phyloP scores from a whole-genome alignment of 176 grass and related monocot species.

The Eremochloa ophiuroides region DNA sequence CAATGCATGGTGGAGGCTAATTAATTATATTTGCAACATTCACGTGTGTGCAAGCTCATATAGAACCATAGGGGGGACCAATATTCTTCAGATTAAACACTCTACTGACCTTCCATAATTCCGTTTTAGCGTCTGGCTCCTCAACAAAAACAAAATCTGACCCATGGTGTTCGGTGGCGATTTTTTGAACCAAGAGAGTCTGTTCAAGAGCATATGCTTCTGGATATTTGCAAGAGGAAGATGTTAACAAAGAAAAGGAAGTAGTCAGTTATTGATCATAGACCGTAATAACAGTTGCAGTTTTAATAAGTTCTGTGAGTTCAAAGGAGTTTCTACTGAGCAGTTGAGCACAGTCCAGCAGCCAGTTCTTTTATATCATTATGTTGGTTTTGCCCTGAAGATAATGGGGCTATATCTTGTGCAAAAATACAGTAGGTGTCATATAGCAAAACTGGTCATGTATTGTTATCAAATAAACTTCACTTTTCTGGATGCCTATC shows the following conservation, averaged over 20 bases:
- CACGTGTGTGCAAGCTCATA: neutral
- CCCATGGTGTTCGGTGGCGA: slow-evolving; percentile 77
- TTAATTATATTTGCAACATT: neutral
- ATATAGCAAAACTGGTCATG: neutral
- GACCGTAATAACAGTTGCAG: neutral
- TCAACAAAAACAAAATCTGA: slow-evolving; percentile 94
- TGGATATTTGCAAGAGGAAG: slow-evolving; percentile 33
- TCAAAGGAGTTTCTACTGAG: neutral
- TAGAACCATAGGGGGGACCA: neutral
- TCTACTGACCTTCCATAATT: slow-evolving; percentile 80
- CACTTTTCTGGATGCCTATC: neutral
- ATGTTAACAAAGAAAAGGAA: slow-evolving; percentile 18
- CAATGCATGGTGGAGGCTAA: neutral
- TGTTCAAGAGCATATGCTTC: slow-evolving; percentile 97
- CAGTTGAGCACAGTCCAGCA: neutral
- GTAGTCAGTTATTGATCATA: neutral
- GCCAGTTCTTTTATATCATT: neutral
- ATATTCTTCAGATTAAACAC: neutral
- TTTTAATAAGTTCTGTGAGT: slow-evolving; percentile 4
- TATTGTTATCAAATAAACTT: slow-evolving; percentile 6
- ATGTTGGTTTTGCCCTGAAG: slow-evolving; percentile 9
- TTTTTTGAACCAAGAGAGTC: slow-evolving; percentile 88
- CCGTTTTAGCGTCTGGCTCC: slow-evolving; percentile 63
- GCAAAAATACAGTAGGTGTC: neutral
- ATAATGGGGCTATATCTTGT: neutral